phyloP scores from a whole-genome alignment of 108 stramenopile species.

The Schizochytrium sp. region DNA sequence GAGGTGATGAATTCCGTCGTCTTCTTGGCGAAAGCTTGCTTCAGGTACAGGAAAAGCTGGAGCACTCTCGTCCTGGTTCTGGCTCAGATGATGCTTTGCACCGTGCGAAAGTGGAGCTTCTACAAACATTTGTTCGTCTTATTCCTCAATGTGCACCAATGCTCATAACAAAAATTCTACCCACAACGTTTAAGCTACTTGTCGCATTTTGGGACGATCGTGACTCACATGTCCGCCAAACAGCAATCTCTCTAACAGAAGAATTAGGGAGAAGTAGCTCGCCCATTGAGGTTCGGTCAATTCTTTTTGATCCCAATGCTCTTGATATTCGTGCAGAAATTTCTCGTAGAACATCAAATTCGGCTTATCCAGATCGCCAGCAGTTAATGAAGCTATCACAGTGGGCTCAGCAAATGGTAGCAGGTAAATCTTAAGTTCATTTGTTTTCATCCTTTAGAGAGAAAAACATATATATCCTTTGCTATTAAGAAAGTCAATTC shows the following conservation, averaged over 20 bases:
- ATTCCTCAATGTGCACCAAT: background rate
- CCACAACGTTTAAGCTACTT: background rate
- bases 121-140: slow-evolving; percentile 13
- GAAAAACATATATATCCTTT: background rate
- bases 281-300: background rate
- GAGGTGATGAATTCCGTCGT: background rate
- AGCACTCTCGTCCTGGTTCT: background rate
- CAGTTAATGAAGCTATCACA: background rate
- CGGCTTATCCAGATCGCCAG: background rate
- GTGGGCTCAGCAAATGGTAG: background rate
- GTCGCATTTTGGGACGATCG: slow-evolving; percentile 23
- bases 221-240: slow-evolving; percentile 6
- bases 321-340: slow-evolving; percentile 11
- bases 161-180: background rate
- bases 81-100: slow-evolving; percentile 20
- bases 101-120: slow-evolving; percentile 48
- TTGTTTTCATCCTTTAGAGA: background rate
- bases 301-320: background rate
- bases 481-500: background rate
- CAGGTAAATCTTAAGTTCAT: background rate
- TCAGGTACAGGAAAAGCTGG: background rate
- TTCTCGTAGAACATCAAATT: background rate
- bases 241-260: slow-evolving; percentile 9
- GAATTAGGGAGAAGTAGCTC: background rate
- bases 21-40: background rate